phyloP scores from a whole-genome alignment of 257 asterid genomes.

The Primulina tabacum region DNA sequence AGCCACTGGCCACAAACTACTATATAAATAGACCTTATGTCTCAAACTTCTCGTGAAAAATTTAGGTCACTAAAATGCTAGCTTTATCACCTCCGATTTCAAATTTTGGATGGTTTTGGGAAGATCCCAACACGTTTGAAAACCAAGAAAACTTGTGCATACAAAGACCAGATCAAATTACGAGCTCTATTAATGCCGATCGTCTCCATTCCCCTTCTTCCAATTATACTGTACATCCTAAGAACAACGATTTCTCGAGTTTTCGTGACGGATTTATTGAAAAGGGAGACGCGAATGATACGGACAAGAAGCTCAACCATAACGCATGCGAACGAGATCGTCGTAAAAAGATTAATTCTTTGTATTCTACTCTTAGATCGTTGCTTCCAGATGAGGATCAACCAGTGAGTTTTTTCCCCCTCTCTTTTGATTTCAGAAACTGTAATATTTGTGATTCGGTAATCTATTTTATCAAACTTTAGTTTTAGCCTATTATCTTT shows the following conservation, averaged over 20 bases:
- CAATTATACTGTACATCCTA: not conserved
- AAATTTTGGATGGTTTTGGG: slow-evolving; percentile 35
- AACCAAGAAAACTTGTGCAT: slow-evolving; percentile 25
- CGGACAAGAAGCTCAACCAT: slow-evolving; percentile 58
- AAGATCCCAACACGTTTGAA: slow-evolving; percentile 25
- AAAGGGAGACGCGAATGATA: slow-evolving; percentile 8
- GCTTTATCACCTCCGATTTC: slow-evolving; percentile 32
- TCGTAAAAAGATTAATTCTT: slow-evolving; percentile 52
- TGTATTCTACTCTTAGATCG: slow-evolving; percentile 63
- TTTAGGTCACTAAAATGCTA: slow-evolving; percentile 27
- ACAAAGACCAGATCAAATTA: slow-evolving; percentile 23
- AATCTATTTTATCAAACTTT: too few species aligned
- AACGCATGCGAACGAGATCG: slow-evolving; percentile 83
- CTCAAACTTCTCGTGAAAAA: slow-evolving; percentile 4
- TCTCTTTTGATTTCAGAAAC: too few species aligned
- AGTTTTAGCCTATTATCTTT: too few species aligned
- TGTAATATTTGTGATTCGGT: too few species aligned
- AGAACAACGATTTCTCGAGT: slow-evolving; percentile 14
- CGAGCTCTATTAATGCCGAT: slow-evolving; percentile 27
- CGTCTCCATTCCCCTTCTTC: slow-evolving; percentile 33
- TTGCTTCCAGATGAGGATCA: slow-evolving; percentile 66
- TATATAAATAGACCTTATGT: slow-evolving; percentile 21
- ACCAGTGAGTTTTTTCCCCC: slow-evolving; percentile 16
- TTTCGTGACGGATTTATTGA: not conserved
- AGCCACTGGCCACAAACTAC: not conserved